These are phyloP conservation scores for Eremothecium coryli DNA, from an alignment of 1,139 yeast genomes.

Conservation along the genomic window DNA sequence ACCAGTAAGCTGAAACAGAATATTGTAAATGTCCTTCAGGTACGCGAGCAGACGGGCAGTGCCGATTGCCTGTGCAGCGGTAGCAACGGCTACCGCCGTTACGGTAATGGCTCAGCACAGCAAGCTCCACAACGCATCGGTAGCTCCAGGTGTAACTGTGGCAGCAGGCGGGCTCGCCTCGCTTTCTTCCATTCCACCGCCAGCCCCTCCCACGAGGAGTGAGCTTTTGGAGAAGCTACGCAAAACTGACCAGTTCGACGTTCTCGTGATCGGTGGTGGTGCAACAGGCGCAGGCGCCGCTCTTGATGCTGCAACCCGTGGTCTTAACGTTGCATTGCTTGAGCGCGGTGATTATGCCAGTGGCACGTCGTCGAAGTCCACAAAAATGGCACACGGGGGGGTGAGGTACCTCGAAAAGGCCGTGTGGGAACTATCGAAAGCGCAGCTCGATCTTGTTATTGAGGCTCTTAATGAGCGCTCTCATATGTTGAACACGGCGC, in stretches of 20 bases:
- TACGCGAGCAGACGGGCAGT: background rate
- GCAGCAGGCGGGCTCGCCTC: no score
- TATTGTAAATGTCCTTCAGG: no score
- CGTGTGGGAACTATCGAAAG: conserved; percentile 78
- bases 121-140: background rate
- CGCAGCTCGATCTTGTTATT: conserved; percentile 82
- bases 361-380: conserved; percentile 91
- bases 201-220: conserved; percentile 35
- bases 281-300: conserved; percentile 95
- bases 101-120: conserved; percentile 5
- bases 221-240: conserved; percentile 35
- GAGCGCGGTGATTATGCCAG: conserved; percentile 86
- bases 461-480: conserved; percentile 93
- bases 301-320: conserved; percentile 83
- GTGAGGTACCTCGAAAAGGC: conserved; percentile 94
- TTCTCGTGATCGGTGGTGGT: conserved; percentile 87
- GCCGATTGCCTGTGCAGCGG: conserved; percentile 12
- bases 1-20: no score
- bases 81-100: conserved; percentile 15
- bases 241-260: conserved; percentile 54
- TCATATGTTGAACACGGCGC: conserved; percentile 83
- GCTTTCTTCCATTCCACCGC: no score
- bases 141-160: conserved; percentile 2
- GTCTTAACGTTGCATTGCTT: conserved; percentile 76
- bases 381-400: conserved; percentile 97